Evolutionary conservation across 441 rosid genomes (phyloP), one percentile per base, ranked within the genome.

Genomic region (Gossypium armourianum): DNA sequence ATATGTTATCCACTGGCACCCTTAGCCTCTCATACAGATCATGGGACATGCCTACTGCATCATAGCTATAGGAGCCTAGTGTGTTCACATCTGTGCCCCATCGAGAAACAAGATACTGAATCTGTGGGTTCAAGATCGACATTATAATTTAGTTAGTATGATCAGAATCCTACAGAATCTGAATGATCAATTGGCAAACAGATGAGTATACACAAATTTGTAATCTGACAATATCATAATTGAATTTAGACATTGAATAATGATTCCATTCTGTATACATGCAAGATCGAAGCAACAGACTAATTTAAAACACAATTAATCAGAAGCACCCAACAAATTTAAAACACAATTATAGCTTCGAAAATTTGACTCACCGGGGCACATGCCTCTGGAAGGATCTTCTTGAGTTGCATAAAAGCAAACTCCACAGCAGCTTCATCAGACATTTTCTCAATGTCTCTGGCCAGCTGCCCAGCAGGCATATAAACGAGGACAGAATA

Each of bases 391-490:
- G 97, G 97, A 78, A 94, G 92, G 80, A 94, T 94, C 78, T 84
- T 90, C 88, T 84, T 85, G 61, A 91, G 92, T 75, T 94, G 90
- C 45, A 58, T 57, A 59, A 92, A 90, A 29, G 98, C 98, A 81
- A 94, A 89, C 69, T 83, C 77, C 45, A 88, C 96, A 74, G 97
- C 97, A 67, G 89, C 85, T 83, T 90, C 96, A 72, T 92, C 98
- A 74, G 97, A 82, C 92, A 86, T 90, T 77, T 88, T 92, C 83
- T 92, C 98, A 2, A 92, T 88, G 84, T 94, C 98, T 71, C 79
- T 88, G 53, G 98, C 98, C 50, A 94, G 86, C 90, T 88, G 92
- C 79, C 98, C 97, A 10, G 97, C 96, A 10, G 98, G 97, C 97
- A 92, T 92, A 76, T 94, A 92, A 26, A 94, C 90, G 57, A 94